Percentiles rank a stretch among this genome's conserved stretches.
Evolutionary conservation across 345 rosid genomes (phyloP).

Genomic region (Carallia pectinifolia): DNA sequence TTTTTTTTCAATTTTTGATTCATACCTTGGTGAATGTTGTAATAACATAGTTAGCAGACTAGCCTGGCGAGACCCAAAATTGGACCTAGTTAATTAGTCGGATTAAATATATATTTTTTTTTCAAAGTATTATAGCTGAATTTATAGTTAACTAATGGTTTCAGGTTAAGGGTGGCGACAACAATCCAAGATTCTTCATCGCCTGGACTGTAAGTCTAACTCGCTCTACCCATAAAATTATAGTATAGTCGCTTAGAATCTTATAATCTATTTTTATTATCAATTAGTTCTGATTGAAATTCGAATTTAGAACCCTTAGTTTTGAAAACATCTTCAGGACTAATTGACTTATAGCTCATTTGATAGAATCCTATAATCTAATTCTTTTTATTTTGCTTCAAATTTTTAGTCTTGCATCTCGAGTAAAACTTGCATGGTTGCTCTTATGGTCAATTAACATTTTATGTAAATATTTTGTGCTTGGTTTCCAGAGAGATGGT

Average conservation of each 20-base stretch:
- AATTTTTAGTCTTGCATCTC: background rate
- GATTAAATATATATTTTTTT: background rate
- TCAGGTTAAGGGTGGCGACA: constrained; percentile 1
- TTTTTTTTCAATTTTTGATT: too few species aligned
- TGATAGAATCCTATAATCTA: background rate
- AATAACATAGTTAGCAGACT: too few species aligned
- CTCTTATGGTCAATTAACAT: too few species aligned
- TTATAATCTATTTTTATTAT: too few species aligned
- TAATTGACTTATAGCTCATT: too few species aligned
- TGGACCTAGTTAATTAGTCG: background rate
- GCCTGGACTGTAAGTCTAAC: constrained; percentile 11
- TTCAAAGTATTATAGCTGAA: background rate
- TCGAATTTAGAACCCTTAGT: too few species aligned
- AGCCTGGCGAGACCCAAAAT: too few species aligned
- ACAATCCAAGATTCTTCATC: background rate
- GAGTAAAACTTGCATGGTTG: too few species aligned
- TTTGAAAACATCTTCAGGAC: too few species aligned
- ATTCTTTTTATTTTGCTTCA: background rate
- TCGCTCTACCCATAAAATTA: background rate
- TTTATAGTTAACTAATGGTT: background rate
- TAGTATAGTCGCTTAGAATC: background rate
- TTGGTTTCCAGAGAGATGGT: background rate
- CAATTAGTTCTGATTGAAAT: too few species aligned
- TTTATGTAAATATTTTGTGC: background rate
- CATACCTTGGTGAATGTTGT: too few species aligned